Evolutionary conservation across 176 grass and related monocot species (phyloP), one percentile per base, ranked within the genome.

Genomic region (Microstegium vimineum): DNA sequence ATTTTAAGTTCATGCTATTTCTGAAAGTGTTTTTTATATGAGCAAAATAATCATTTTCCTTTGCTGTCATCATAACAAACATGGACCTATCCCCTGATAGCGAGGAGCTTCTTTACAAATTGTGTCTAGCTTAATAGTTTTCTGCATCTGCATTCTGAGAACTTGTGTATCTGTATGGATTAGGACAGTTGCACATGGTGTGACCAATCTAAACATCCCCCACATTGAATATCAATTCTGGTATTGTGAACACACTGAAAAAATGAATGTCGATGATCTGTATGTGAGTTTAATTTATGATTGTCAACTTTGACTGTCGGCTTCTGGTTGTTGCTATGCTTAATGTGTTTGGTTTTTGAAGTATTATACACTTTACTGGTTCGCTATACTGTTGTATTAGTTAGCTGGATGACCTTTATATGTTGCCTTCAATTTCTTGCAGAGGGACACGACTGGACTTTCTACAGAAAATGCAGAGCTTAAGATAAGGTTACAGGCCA

Each of bases 361-460:
- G 20, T 38, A 37, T 28, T 32, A 31, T 68, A 73, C 51, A 79
- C 8, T 56, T 77, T 74, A 62, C 38, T 79, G 32, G 67, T 66
- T 77, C 79, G 22, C 12, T 59, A 70, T 66, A 42, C 17, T 78
- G 46, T 60, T 59, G 32, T 69, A 56, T 81, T 67, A 63, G 67
- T 80, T 78, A 13, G 43, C 47, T 82, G 60, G 80, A 82, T 75
- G 49, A 78, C 43, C 41, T 78, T 65, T 89, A 72, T 85, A 61
- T 76, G 22, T 30, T 76, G 49, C 67, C 43, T 72, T 66, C 70
- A 79, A 75, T 83, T 15, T 22, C 22, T 84, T 80, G 49, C 89
- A 98, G 95, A 98, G 95, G 88, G 95, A 98, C 82, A 98, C 95
- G 64, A 95, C 90, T 59, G 95, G 95, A 56, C 84, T 98, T 78